Evolutionary conservation across 371 early-diverging fungal genomes (phyloP).

Genomic region (Encephalitozoon intestinalis): DNA sequence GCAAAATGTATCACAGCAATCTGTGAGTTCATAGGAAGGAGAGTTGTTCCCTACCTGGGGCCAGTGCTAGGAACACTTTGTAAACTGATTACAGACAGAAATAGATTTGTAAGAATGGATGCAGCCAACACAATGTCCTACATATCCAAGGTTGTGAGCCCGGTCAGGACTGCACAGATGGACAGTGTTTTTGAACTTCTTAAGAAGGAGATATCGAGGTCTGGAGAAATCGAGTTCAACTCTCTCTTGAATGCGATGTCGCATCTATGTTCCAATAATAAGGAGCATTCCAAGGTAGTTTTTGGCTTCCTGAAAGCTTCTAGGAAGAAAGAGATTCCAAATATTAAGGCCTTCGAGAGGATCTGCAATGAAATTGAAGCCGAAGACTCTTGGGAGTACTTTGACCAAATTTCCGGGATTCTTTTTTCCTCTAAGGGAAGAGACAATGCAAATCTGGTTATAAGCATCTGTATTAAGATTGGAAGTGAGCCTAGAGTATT

Average conservation of each 20-base stretch:
- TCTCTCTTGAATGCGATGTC: not conserved
- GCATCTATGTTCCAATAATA: not conserved
- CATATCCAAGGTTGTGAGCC: not conserved
- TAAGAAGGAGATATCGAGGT: not conserved
- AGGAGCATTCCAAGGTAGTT: not conserved
- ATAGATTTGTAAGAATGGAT: constrained; percentile 2
- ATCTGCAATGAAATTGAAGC: not conserved
- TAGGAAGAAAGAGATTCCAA: not conserved
- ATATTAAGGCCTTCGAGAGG: not conserved
- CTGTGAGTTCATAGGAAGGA: not conserved
- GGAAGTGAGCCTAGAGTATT: not conserved
- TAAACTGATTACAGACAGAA: not conserved
- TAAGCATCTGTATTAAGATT: not conserved
- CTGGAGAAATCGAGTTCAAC: not conserved
- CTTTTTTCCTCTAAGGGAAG: not conserved
- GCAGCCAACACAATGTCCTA: constrained; percentile 9
- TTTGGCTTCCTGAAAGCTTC: not conserved
- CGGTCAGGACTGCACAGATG: not conserved
- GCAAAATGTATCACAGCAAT: not conserved
- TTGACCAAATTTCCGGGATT: not conserved
- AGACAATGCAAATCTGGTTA: not conserved
- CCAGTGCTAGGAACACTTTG: not conserved
- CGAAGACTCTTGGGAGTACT: not conserved
- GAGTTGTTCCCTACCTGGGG: not conserved
- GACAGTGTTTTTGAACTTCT: not conserved